Evolutionary conservation across 2,329 filamentous ascomycete genomes (phyloP).

Genomic region (Coniochaeta ligniaria): DNA sequence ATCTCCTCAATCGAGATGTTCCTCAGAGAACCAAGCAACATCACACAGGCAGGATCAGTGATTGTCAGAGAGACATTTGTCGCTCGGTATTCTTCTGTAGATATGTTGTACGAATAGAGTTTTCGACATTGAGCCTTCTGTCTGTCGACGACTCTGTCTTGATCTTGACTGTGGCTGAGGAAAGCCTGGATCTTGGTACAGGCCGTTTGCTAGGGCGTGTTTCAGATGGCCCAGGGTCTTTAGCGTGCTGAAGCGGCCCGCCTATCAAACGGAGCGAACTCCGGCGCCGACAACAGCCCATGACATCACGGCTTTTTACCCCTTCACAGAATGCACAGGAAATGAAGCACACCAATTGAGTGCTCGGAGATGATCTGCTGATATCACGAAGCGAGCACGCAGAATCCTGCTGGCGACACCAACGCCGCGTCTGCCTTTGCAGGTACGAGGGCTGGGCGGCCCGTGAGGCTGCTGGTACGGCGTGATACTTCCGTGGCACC

Average conservation of each 20-base stretch:
- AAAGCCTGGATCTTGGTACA: not conserved
- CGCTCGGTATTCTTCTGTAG: not conserved
- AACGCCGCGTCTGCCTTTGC: not conserved
- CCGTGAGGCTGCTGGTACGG: not conserved
- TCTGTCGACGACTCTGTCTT: not conserved
- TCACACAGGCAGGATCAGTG: not conserved
- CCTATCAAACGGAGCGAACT: not conserved
- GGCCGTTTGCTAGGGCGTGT: not conserved
- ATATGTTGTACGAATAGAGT: not conserved
- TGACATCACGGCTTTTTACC: not conserved
- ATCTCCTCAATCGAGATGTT: not conserved
- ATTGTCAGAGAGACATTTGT: not conserved
- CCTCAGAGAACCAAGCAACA: not conserved
- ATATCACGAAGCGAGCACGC: not conserved
- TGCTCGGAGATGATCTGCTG: not conserved
- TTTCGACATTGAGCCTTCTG: not conserved
- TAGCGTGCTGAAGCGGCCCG: not conserved
- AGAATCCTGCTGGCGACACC: not conserved
- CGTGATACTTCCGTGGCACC: not conserved
- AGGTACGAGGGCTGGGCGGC: not conserved
- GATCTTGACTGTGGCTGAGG: not conserved
- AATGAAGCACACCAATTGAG: not conserved
- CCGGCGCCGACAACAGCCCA: not conserved
- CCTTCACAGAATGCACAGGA: not conserved
- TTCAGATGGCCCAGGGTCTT: not conserved